A percentile compares a stretch with the other conserved stretches of the same genome.
Evolutionary conservation across 805 yeast genomes (phyloP).

Genomic region (Candida coleopterorum): DNA sequence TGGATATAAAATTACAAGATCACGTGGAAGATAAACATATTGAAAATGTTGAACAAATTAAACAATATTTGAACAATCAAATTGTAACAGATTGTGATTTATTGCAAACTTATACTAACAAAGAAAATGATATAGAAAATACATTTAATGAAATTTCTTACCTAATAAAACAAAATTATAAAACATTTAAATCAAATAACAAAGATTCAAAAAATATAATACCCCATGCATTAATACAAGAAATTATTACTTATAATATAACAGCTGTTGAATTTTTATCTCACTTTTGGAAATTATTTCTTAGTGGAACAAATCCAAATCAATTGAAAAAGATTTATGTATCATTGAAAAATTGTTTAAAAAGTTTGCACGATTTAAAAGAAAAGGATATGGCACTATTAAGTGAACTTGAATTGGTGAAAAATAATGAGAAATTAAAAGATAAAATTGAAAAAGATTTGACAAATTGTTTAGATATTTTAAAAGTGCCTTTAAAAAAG

Average conservation of each 20-base stretch:
- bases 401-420: conserved; percentile 20
- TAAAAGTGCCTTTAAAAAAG: conserved; percentile 26
- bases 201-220: conserved; percentile 15
- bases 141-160: conserved; percentile 27
- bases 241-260: conserved; percentile 32
- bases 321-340: conserved; percentile 35
- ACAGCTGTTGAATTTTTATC: conserved; percentile 39
- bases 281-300: conserved; percentile 39
- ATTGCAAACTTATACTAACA: conserved; percentile 23
- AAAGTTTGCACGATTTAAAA: conserved; percentile 23
- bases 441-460: conserved; percentile 32
- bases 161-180: conserved; percentile 31
- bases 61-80: conserved; percentile 14
- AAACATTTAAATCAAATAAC: conserved; percentile 21
- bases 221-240: conserved; percentile 24
- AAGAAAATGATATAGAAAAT: conserved; percentile 25
- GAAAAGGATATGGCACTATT: conserved; percentile 17
- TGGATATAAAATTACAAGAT: conserved; percentile 24
- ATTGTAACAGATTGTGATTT: conserved; percentile 16
- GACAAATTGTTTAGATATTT: conserved; percentile 26
- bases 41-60: conserved; percentile 10
- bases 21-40: conserved; percentile 12
- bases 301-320: conserved; percentile 31
- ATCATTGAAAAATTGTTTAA: conserved; percentile 32
- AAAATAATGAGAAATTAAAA: conserved; percentile 25